Base-by-base conservation (phyloP, 1,284 basidiomycete species). In the Volvariella surrecta region DNA sequence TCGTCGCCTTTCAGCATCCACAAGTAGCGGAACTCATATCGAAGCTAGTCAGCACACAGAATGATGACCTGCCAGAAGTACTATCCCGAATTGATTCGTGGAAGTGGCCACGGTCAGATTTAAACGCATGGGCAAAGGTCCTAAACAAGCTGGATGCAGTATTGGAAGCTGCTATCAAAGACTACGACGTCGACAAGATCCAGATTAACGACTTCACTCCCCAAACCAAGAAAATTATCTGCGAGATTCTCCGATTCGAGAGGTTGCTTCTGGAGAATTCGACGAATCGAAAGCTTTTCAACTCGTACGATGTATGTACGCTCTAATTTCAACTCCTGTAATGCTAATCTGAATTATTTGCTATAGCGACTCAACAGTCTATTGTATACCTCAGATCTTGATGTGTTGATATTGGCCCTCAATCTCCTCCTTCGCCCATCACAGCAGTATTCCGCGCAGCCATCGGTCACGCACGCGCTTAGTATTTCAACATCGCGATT, bases 61-160 rank as follows among this genome's bases (percentile, higher is more conserved):
- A 76, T 45, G 76, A 87, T 41, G 75, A 85, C 52, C 66, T 91
- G 15, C 64, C 79, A 1, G 67, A 75, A 45, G 71, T 79, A 46
- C 70, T 92, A 38, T 64, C 71, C 35, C 63, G 73, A 50, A 82
- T 89, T 53, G 77, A 83, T 52, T 62, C 69, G 13, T 99, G 96
- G 96, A 84, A 79, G 63, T 99, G 91, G 86, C 91, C 94, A 20
- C 79, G 96, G 51, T 95, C 93, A 46, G 96, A 99, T 71, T 76
- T 99, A 47, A 92, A 97, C 67, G 85, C 89, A 46, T 99, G 96
- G 96, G 84, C 91, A 56, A 83, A 83, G 56, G 89, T 94, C 46
- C 79, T 99, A 40, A 95, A 99, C 71, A 88, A 89, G 60, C 95
- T 99, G 61, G 96, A 98, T 65, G 68, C 71, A 47, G 81, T 96